These are phyloP conservation scores for Aspergillus pseudoviridinutans DNA, from an alignment of 2,329 filamentous ascomycete species.

Conservation along the genomic window DNA sequence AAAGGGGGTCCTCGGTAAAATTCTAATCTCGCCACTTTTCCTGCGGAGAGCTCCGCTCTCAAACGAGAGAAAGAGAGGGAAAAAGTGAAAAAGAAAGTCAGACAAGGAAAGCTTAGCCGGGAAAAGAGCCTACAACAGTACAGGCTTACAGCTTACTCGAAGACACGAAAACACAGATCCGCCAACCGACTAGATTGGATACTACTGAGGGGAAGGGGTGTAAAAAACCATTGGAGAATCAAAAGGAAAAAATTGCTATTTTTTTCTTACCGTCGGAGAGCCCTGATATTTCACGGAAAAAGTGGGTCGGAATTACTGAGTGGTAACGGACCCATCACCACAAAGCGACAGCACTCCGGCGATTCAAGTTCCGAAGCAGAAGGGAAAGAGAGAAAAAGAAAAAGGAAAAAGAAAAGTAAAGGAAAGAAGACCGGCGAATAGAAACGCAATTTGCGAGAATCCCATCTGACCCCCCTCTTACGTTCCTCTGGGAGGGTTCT, in stretches of 20 bases:
- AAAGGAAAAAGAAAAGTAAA: not conserved
- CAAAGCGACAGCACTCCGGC: slow-evolving; percentile 19
- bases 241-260: slow-evolving; percentile 2
- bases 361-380: slow-evolving; percentile 7
- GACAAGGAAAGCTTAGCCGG: slow-evolving; percentile 24
- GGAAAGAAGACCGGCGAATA: slow-evolving; percentile 12
- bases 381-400: slow-evolving; percentile 1
- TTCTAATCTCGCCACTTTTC: slow-evolving; percentile 18
- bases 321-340: slow-evolving; percentile 21
- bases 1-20: slow-evolving; percentile 7
- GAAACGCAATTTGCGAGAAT: slow-evolving; percentile 12
- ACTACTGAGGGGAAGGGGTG: slow-evolving; percentile 17
- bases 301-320: slow-evolving; percentile 12
- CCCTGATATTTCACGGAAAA: slow-evolving; percentile 13
- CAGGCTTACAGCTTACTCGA: not conserved
- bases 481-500: not conserved
- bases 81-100: slow-evolving; percentile 6
- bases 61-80: slow-evolving; percentile 2
- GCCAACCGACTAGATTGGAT: not conserved
- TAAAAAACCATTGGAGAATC: slow-evolving; percentile 5
- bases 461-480: not conserved
- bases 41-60: slow-evolving; percentile 15
- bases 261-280: slow-evolving; percentile 2
- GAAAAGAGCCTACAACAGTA: not conserved
- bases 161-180: not conserved